These are phyloP conservation scores for Paraleonurus japonicus DNA, from an alignment of 257 asterid species.

Conservation along the genomic window DNA sequence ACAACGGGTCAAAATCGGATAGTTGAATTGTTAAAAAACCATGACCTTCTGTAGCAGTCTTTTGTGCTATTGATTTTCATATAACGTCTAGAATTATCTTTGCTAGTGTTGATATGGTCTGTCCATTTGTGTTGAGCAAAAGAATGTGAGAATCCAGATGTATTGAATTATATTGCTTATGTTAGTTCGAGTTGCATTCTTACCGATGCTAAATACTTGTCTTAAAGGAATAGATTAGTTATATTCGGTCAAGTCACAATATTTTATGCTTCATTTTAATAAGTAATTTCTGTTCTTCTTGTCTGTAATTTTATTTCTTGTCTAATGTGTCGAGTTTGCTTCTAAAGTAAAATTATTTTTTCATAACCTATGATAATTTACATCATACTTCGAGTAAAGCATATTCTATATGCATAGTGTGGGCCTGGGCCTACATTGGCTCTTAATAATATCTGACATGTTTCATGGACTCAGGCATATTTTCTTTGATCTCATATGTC, in stretches of 20 bases:
- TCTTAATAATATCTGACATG: not conserved
- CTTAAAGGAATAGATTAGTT: not conserved
- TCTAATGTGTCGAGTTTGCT: not conserved
- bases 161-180: not conserved
- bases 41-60: not conserved
- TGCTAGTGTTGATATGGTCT: slow-evolving; percentile 3
- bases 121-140: not conserved
- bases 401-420: slow-evolving; percentile 1
- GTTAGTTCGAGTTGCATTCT: slow-evolving; percentile 10
- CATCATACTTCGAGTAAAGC: not conserved
- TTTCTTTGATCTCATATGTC: slow-evolving; percentile 27
- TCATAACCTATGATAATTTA: not conserved
- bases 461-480: not conserved
- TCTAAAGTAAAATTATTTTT: not conserved
- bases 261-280: not conserved
- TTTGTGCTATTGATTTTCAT: slow-evolving; percentile 2
- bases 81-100: not conserved
- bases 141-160: not conserved
- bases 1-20: not conserved
- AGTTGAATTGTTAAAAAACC: not conserved
- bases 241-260: not conserved
- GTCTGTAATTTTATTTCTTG: not conserved
- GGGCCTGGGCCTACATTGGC: slow-evolving; percentile 9
- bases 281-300: not conserved
- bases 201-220: not conserved